Evolutionary conservation across 495 filamentous ascomycete species (phyloP).

Genomic region (Aeminium ludgeri): DNA sequence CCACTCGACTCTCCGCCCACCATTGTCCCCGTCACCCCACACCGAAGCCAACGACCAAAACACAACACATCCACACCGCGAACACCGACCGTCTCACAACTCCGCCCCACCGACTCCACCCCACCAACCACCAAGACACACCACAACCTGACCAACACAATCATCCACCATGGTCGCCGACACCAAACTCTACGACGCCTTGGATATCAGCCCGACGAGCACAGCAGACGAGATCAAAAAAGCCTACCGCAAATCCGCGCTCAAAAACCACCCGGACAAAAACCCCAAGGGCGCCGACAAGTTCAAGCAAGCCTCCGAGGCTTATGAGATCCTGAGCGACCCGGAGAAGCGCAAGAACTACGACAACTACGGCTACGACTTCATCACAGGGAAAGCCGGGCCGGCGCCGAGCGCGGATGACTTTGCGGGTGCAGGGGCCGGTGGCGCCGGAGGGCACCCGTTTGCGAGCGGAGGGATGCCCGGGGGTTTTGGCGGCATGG

Average conservation of each 20-base stretch:
- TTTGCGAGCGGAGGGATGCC: constrained; percentile 41
- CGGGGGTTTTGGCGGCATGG: constrained; percentile 37
- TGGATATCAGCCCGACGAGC: constrained; percentile 40
- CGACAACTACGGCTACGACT: constrained; percentile 88
- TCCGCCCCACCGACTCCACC: neutral
- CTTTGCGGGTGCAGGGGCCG: too few relatives aligned
- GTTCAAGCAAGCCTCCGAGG: constrained; percentile 81
- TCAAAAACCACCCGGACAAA: constrained; percentile 94
- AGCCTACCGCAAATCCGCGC: constrained; percentile 56
- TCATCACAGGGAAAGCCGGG: constrained; percentile 61
- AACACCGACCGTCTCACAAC: neutral
- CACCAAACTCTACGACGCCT: constrained; percentile 29
- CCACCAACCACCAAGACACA: neutral
- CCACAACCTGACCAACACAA: too few relatives aligned
- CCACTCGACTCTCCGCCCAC: neutral
- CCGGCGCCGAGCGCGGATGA: constrained; percentile 41
- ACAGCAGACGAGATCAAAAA: constrained; percentile 94
- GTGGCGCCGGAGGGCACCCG: too few relatives aligned
- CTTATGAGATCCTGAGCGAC: constrained; percentile 93
- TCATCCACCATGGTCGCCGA: constrained; percentile 24
- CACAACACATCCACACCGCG: neutral
- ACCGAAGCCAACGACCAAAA: neutral
- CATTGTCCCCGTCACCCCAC: neutral
- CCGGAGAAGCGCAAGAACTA: constrained; percentile 94
- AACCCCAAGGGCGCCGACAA: constrained; percentile 74